Evolutionary conservation across 139 green algal species (phyloP).

Genomic region (Chlorella sp.): DNA sequence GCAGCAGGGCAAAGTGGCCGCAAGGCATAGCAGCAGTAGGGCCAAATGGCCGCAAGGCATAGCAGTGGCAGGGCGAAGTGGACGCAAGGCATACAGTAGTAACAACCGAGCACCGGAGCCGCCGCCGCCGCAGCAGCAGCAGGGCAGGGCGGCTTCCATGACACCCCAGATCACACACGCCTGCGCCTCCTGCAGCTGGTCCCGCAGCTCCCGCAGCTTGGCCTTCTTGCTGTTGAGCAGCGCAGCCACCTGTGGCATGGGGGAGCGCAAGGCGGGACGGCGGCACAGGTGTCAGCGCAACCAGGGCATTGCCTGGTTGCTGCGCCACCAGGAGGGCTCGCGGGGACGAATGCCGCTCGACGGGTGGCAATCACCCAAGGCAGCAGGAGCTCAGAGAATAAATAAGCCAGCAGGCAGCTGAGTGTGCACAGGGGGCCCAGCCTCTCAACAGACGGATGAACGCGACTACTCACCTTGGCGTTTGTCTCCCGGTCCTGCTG

Average conservation of each 20-base stretch:
- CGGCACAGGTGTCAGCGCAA: background rate
- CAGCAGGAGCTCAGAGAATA: too few relatives aligned
- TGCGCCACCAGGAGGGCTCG: too few relatives aligned
- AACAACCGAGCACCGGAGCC: background rate
- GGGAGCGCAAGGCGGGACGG: background rate
- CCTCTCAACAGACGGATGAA: background rate
- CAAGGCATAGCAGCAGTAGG: background rate
- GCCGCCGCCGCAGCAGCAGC: background rate
- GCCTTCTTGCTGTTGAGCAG: slow-evolving; percentile 36
- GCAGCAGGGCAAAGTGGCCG: too few relatives aligned
- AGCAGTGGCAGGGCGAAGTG: background rate
- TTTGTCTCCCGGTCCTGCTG: slow-evolving; percentile 10
- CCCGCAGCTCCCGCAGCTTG: slow-evolving; percentile 33
- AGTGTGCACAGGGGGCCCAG: background rate
- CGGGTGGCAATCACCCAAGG: too few relatives aligned
- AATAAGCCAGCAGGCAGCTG: background rate
- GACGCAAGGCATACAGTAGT: background rate
- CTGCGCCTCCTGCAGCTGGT: slow-evolving; percentile 17
- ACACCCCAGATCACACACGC: too few relatives aligned
- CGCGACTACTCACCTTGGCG: background rate
- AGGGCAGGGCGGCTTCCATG: too few relatives aligned
- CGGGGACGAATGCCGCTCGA: too few relatives aligned
- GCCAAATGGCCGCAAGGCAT: background rate
- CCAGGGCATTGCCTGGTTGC: too few relatives aligned
- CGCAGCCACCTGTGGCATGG: slow-evolving; percentile 3